Conservation (phyloP, 2,329 filamentous ascomycete species). For the Fusarium tuaranense region DNA sequence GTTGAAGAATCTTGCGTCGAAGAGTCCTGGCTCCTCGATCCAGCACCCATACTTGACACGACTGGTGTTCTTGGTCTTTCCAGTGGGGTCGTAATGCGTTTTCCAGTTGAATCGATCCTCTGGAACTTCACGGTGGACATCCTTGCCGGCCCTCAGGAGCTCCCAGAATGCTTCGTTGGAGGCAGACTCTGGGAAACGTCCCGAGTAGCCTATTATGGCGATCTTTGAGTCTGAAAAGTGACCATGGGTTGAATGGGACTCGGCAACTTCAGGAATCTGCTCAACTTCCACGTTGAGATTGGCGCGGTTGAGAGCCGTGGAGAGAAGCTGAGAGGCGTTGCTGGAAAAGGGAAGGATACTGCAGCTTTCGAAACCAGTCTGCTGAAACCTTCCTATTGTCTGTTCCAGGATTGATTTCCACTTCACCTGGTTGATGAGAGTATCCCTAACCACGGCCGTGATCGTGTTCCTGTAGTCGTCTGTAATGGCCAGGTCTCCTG, state of each 20-base stretch:
- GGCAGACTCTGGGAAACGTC: constrained; percentile 57
- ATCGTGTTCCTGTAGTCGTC: constrained; percentile 9
- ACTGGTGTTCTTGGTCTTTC: constrained; percentile 75
- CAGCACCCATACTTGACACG: constrained; percentile 78
- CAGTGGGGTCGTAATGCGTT: constrained; percentile 74
- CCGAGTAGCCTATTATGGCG: constrained; percentile 78
- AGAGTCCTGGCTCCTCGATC: constrained; percentile 76
- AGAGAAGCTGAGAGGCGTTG: constrained; percentile 31
- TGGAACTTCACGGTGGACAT: constrained; percentile 74
- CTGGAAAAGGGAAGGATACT: constrained; percentile 20
- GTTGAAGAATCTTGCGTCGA: constrained; percentile 85
- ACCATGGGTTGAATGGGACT: constrained; percentile 1
- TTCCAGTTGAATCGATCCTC: constrained; percentile 75
- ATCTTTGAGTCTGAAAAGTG: constrained; percentile 65
- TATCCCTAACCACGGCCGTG: constrained; percentile 9
- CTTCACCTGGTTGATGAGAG: constrained; percentile 19
- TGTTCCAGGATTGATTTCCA: constrained; percentile 23
- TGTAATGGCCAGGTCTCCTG: constrained; percentile 1
- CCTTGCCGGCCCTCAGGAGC: constrained; percentile 73
- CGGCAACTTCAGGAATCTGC: neutral
- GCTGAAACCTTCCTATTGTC: neutral
- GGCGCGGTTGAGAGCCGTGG: constrained; percentile 5
- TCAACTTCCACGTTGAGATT: constrained; percentile 12
- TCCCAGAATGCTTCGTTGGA: constrained; percentile 70
- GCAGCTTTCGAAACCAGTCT: constrained; percentile 7